Base-by-base conservation (phyloP, 1,139 yeast genomes). In the Debaryomyces robertsiae region DNA sequence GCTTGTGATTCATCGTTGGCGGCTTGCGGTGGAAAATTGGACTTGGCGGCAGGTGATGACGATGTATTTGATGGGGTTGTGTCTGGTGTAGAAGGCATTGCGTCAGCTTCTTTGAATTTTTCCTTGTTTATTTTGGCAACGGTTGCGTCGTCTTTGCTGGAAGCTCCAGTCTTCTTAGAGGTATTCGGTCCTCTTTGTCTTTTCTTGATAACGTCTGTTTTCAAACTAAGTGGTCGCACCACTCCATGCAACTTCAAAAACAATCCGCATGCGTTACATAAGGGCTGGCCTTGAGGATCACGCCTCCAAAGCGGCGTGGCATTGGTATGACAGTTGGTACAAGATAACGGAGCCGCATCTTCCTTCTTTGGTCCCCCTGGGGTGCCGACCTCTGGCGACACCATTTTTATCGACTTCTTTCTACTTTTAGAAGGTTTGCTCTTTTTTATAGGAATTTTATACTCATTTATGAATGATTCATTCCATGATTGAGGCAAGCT, bases 161-260 rank as follows among this genome's bases (percentile, higher is more conserved):
- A 30, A 13, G 32, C 9, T 22, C 30, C 28, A 6, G 40, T 28
- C 11, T 39, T 45, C 27, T 40, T 45, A 9, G 44, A 24, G 9
- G 45, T 28, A 19, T 36, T 41, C 3, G 47, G 32, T 4, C 46
- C 46, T 39, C 48, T 38, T 43, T 45, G 49, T 56, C 97, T 76
- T 44, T 93, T 84, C 64, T 89, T 88, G 55, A 91, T 91, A 10
- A 90, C 90, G 63, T 90, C 96, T 3, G 96, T 89, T 61, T 91
- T 91, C 50, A 91, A 68, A 31, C 93, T 65, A 38, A 77, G 64
- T 5, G 82, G 83, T 35, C 83, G 57, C 3, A 77, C 76, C 7
- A 78, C 79, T 22, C 84, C 84, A 50, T 79, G 83, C 29, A 79
- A 58, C 55, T 78, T 78, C 47, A 74, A 65, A 47, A 78, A 79